phyloP scores from a whole-genome alignment of 2,329 filamentous ascomycete genomes.

The Penicillium sp. region DNA sequence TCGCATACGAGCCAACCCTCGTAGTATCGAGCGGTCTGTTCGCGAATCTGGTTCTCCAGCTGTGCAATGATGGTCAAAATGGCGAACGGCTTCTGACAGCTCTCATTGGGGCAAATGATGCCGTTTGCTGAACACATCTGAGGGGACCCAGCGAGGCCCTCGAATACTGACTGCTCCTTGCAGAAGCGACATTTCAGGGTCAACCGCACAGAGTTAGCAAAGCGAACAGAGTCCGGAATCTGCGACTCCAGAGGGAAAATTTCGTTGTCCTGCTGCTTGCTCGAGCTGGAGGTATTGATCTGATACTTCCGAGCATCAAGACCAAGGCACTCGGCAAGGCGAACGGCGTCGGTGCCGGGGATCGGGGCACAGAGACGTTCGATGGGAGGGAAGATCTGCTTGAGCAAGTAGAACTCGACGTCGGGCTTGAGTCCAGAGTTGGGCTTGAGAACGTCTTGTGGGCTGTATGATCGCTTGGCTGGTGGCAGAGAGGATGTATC shows the following conservation, averaged over 20 bases:
- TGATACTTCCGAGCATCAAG: conserved; percentile 88
- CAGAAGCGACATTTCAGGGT: conserved; percentile 80
- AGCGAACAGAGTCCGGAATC: conserved; percentile 87
- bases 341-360: conserved; percentile 83
- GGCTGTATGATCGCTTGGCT: conserved; percentile 86
- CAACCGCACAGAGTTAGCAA: conserved; percentile 77
- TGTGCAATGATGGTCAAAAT: conserved; percentile 81
- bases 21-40: conserved; percentile 82
- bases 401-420: conserved; percentile 96
- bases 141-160: conserved; percentile 67
- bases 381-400: conserved; percentile 97
- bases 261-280: conserved; percentile 62
- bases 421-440: conserved; percentile 79
- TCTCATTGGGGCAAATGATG: conserved; percentile 66
- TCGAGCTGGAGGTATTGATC: conserved; percentile 62
- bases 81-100: conserved; percentile 67
- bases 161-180: conserved; percentile 71
- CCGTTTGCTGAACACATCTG: conserved; percentile 72
- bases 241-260: conserved; percentile 93
- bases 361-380: conserved; percentile 98
- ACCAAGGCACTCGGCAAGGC: conserved; percentile 89
- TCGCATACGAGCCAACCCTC: conserved; percentile 90
- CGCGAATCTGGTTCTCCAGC: conserved; percentile 80
- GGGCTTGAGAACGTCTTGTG: conserved; percentile 79
- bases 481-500: conserved; percentile 65